Conservation (phyloP, 805 yeast species). For the Dipodascopsis tothii region DNA sequence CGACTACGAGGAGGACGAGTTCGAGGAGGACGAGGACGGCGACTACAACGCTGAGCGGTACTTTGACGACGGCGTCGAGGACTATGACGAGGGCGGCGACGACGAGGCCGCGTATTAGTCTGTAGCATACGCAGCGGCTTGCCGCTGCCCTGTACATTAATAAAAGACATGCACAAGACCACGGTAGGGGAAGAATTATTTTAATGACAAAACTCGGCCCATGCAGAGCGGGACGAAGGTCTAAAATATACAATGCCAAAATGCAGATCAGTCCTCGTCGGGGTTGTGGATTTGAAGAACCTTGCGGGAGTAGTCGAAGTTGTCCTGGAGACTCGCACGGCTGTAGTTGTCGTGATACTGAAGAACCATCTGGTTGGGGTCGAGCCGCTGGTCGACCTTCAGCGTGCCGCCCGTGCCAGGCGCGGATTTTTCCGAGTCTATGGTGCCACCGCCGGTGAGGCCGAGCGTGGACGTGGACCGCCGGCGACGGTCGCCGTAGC, state of each 20-base stretch:
- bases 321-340: slow-evolving; percentile 44
- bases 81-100: slow-evolving; percentile 24
- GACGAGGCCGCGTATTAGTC: slow-evolving; percentile 26
- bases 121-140: background rate
- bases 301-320: slow-evolving; percentile 50
- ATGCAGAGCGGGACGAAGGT: too few relatives aligned
- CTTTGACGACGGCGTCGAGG: slow-evolving; percentile 27
- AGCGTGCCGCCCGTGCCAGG: slow-evolving; percentile 23
- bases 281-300: slow-evolving; percentile 28
- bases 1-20: slow-evolving; percentile 25
- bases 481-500: slow-evolving; percentile 7
- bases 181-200: too few relatives aligned
- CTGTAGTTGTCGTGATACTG: slow-evolving; percentile 42
- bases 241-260: too few relatives aligned
- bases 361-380: slow-evolving; percentile 45
- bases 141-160: too few relatives aligned
- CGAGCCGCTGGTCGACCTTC: slow-evolving; percentile 53
- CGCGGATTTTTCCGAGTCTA: slow-evolving; percentile 3
- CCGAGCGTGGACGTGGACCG: slow-evolving; percentile 8
- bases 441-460: slow-evolving; percentile 3
- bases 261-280: background rate
- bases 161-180: too few relatives aligned
- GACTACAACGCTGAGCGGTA: slow-evolving; percentile 26
- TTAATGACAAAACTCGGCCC: too few relatives aligned
- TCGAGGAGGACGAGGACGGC: slow-evolving; percentile 28